These are phyloP conservation scores for Thamnidium elegans DNA, from an alignment of 192 early-diverging fungal genomes.

Conservation along the genomic window DNA sequence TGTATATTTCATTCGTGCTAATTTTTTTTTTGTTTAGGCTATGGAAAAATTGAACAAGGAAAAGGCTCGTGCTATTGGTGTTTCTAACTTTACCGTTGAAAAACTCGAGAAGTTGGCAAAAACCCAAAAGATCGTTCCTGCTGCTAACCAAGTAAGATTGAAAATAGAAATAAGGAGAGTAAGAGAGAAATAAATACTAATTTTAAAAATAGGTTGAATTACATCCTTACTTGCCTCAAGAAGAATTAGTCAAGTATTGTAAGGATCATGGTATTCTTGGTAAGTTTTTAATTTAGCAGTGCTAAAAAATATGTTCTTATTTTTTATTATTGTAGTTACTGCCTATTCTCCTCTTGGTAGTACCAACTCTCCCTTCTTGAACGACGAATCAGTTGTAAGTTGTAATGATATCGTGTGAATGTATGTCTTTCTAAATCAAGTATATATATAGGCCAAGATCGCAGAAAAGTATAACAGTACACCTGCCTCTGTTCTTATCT, in stretches of 20 bases:
- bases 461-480: constrained; percentile 64
- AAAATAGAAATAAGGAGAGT: background rate
- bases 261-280: constrained; percentile 2
- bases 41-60: constrained; percentile 33
- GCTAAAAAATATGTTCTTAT: no score
- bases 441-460: constrained; percentile 35
- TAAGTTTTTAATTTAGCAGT: constrained; percentile 42
- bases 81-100: constrained; percentile 54
- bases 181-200: background rate
- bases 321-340: constrained; percentile 41
- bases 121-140: constrained; percentile 23
- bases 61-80: constrained; percentile 59
- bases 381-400: constrained; percentile 28
- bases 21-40: constrained; percentile 22
- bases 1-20: constrained; percentile 10
- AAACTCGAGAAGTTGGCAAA: constrained; percentile 26
- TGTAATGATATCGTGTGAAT: background rate
- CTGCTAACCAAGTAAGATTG: constrained; percentile 54
- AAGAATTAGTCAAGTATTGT: constrained; percentile 52
- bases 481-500: constrained; percentile 72
- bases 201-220: constrained; percentile 56
- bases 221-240: constrained; percentile 59
- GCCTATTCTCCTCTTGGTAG: constrained; percentile 81
- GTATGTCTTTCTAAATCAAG: background rate
- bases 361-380: constrained; percentile 23